Evolutionary conservation across 2,329 filamentous ascomycete species (phyloP).

Genomic region (Stachybotrys chlorohalonatus): DNA sequence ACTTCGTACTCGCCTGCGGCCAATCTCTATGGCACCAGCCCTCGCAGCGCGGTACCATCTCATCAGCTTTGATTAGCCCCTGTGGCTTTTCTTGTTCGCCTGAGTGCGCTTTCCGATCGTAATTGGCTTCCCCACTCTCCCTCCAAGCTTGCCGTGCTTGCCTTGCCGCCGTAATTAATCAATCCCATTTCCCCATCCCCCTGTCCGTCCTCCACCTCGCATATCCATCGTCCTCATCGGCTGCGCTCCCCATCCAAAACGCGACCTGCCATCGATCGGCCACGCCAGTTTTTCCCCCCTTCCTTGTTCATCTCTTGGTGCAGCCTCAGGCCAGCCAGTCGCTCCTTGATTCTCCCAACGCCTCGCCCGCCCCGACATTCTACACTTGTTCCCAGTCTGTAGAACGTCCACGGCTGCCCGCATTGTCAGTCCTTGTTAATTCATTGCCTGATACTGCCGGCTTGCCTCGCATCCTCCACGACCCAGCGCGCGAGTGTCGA

Average conservation of each 20-base stretch:
- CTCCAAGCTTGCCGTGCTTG: neutral
- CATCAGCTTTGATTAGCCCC: neutral
- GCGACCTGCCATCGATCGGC: neutral
- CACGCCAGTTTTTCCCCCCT: neutral
- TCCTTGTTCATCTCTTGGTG: neutral
- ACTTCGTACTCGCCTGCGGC: no score
- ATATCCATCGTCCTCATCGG: neutral
- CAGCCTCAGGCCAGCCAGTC: neutral
- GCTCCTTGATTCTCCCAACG: neutral
- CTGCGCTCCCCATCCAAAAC: neutral
- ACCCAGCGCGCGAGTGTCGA: conserved; percentile 1
- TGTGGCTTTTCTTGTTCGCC: no score
- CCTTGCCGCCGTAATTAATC: neutral
- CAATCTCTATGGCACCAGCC: no score
- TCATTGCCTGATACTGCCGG: conserved; percentile 1
- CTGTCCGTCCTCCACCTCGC: no score
- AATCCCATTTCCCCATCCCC: neutral
- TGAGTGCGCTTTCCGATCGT: neutral
- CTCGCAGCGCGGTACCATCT: neutral
- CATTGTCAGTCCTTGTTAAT: neutral
- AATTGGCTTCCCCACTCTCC: neutral
- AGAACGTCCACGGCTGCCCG: neutral
- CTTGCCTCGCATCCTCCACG: neutral
- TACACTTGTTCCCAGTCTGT: neutral
- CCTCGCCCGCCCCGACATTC: neutral